A percentile compares a stretch with the other conserved stretches of the same genome.
phyloP scores from a whole-genome alignment of 306 rosid genomes.

The Psophocarpus tetragonolobus region DNA sequence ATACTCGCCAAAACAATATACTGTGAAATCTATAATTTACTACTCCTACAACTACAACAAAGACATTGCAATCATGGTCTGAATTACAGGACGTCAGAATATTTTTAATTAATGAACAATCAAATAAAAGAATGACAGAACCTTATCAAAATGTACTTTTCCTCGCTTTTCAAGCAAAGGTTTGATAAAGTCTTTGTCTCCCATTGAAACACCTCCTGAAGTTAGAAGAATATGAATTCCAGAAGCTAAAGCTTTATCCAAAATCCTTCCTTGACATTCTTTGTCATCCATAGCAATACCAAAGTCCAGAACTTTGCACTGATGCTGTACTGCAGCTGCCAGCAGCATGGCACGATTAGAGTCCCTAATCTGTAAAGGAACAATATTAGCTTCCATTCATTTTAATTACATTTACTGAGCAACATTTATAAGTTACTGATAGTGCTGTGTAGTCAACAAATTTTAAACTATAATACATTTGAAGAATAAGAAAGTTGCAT shows the following conservation, averaged over 20 bases:
- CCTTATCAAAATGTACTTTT: slow-evolving; percentile 72
- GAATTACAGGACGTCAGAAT: background rate
- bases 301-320: slow-evolving; percentile 79
- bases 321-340: slow-evolving; percentile 74
- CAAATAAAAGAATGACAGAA: slow-evolving; percentile 23
- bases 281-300: slow-evolving; percentile 85
- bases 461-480: background rate
- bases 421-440: slow-evolving; percentile 17
- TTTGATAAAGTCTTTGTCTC: slow-evolving; percentile 91
- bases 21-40: background rate
- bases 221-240: slow-evolving; percentile 82
- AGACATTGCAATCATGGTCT: slow-evolving; percentile 8
- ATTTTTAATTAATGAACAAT: background rate
- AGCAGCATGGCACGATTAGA: slow-evolving; percentile 92
- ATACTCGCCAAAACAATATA: slow-evolving; percentile 17
- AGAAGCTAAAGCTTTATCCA: slow-evolving; percentile 72
- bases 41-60: slow-evolving; percentile 27
- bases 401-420: slow-evolving; percentile 13
- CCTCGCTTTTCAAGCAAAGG: slow-evolving; percentile 81
- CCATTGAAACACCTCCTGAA: slow-evolving; percentile 99
- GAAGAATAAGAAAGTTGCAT: background rate
- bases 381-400: slow-evolving; percentile 30
- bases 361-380: slow-evolving; percentile 83
- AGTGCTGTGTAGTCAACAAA: background rate
- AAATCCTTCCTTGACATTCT: slow-evolving; percentile 63